phyloP scores from a whole-genome alignment of 345 rosid genomes.

The Lepidium didymum region DNA sequence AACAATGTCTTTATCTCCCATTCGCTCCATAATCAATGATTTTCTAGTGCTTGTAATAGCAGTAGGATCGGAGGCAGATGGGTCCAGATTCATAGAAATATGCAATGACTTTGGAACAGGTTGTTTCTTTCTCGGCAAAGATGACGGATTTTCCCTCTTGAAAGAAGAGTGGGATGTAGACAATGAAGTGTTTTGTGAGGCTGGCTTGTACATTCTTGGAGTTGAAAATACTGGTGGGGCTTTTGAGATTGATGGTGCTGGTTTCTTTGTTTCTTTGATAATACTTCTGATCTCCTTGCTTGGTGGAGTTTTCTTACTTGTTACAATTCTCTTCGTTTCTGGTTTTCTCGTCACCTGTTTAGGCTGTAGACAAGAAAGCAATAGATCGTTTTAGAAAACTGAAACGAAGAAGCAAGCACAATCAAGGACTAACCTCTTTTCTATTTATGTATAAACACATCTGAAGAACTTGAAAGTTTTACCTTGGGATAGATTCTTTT shows the following conservation, averaged over 20 bases:
- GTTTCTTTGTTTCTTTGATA: conserved; percentile 26
- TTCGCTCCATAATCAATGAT: conserved; percentile 76
- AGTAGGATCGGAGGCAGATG: conserved; percentile 35
- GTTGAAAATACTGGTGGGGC: conserved; percentile 38
- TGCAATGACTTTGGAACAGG: conserved; percentile 69
- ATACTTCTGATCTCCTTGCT: conserved; percentile 24
- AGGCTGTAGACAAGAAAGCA: conserved; percentile 29
- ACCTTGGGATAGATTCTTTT: conserved; percentile 51
- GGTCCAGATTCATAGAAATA: conserved; percentile 50
- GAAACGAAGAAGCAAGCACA: neutral
- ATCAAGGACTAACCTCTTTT: neutral
- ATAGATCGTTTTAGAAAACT: neutral
- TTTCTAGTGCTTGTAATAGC: conserved; percentile 41
- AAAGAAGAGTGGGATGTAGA: conserved; percentile 34
- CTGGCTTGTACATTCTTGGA: conserved; percentile 47
- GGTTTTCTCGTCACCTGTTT: conserved; percentile 26
- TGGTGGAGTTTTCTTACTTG: conserved; percentile 28
- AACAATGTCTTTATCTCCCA: conserved; percentile 94
- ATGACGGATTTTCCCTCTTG: conserved; percentile 33
- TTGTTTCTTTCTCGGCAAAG: conserved; percentile 42
- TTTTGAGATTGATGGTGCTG: conserved; percentile 30
- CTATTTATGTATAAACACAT: neutral
- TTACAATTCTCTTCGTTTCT: conserved; percentile 5
- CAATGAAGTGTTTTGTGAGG: conserved; percentile 25
- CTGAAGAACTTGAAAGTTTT: neutral